Evolutionary conservation across 140 eudicot species (phyloP).

Genomic region (Stevia rebaudiana): DNA sequence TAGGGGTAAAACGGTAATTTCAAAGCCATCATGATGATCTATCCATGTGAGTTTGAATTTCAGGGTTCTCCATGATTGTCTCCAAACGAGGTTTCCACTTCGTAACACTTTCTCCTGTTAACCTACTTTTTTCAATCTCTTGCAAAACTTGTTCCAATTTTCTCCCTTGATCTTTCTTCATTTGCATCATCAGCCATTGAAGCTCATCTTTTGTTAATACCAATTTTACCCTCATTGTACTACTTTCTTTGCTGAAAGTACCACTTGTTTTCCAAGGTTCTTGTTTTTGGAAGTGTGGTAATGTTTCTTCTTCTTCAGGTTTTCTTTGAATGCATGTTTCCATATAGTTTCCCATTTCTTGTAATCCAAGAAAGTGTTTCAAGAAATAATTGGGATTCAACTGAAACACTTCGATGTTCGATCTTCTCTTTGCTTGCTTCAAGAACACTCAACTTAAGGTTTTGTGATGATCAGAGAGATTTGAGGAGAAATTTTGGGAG

Average conservation of each 20-base stretch:
- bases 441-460: not conserved
- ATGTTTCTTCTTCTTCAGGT: constrained; percentile 11
- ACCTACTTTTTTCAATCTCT: constrained; percentile 52
- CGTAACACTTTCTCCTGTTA: constrained; percentile 19
- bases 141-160: constrained; percentile 48
- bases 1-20: constrained; percentile 12
- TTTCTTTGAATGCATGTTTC: constrained; percentile 36
- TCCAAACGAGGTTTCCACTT: constrained; percentile 71
- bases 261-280: constrained; percentile 11
- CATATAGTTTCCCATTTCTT: constrained; percentile 62
- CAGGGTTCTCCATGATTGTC: constrained; percentile 65
- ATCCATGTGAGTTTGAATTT: constrained; percentile 46
- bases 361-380: not conserved
- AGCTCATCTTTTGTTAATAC: constrained; percentile 65
- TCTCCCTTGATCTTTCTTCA: constrained; percentile 40
- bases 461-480: constrained; percentile 8
- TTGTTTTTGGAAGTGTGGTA: constrained; percentile 15
- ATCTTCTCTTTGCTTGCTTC: constrained; percentile 2
- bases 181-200: constrained; percentile 48
- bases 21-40: constrained; percentile 21
- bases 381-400: not conserved
- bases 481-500: constrained; percentile 19
- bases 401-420: not conserved
- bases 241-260: constrained; percentile 25
- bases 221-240: constrained; percentile 43